These are phyloP conservation scores for Tagetes patula DNA, from an alignment of 129 eudicot genomes.

Conservation along the genomic window DNA sequence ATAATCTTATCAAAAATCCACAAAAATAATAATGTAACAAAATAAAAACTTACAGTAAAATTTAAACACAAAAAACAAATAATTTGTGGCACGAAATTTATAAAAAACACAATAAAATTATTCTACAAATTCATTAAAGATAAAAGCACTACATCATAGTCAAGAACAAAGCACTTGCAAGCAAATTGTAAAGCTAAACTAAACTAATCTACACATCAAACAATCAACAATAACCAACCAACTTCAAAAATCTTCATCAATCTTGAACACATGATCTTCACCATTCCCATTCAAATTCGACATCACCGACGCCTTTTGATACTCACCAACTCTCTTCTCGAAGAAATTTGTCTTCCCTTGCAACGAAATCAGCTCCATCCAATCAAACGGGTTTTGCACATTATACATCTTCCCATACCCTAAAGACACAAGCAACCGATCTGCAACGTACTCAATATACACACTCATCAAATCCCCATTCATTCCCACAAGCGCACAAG, in stretches of 20 bases:
- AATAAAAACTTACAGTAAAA: no score
- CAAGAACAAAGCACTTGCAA: not conserved
- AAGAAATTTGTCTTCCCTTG: conserved; percentile 86
- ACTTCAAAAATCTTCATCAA: conserved; percentile 40
- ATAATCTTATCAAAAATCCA: no score
- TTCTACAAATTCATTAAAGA: not conserved
- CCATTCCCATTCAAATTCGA: conserved; percentile 54
- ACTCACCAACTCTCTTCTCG: conserved; percentile 88
- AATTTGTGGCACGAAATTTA: not conserved
- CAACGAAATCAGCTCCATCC: conserved; percentile 75
- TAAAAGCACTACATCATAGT: not conserved
- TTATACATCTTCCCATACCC: conserved; percentile 62
- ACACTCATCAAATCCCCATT: conserved; percentile 62
- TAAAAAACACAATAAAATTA: not conserved
- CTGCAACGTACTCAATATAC: conserved; percentile 66
- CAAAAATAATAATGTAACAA: no score
- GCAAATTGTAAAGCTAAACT: not conserved
- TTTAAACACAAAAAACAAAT: no score
- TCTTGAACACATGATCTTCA: conserved; percentile 45
- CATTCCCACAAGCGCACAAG: conserved; percentile 57
- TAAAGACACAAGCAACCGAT: conserved; percentile 58
- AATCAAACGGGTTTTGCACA: conserved; percentile 69
- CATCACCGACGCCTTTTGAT: conserved; percentile 86
- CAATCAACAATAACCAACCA: not conserved
- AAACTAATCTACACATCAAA: not conserved